A percentile compares a stretch with the other conserved stretches of the same genome.
phyloP scores from a whole-genome alignment of 2,329 filamentous ascomycete species.

The Huntiella decipiens region DNA sequence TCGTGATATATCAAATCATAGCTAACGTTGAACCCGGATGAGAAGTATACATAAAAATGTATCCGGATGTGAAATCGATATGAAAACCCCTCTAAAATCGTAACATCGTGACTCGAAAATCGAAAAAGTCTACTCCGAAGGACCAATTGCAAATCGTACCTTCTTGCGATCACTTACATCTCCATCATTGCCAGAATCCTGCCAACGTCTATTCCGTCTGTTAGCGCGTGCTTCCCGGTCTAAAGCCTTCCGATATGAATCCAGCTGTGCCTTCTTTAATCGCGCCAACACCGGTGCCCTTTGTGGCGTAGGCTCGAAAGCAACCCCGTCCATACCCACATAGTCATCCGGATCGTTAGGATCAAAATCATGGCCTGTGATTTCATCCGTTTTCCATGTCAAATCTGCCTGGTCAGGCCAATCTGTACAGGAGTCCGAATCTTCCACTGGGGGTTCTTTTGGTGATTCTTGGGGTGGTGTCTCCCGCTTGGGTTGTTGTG shows the following conservation, averaged over 20 bases:
- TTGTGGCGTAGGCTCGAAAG: slow-evolving; percentile 44
- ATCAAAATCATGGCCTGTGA: slow-evolving; percentile 38
- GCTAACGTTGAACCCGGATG: neutral
- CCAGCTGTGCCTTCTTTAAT: slow-evolving; percentile 40
- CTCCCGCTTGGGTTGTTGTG: too few species aligned
- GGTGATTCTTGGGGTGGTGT: neutral
- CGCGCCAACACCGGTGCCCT: slow-evolving; percentile 37
- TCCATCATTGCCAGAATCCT: neutral
- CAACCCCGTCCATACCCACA: slow-evolving; percentile 47
- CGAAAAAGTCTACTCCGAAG: neutral
- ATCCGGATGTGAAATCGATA: neutral
- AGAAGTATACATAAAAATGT: neutral
- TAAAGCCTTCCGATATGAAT: slow-evolving; percentile 41
- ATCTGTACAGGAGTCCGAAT: slow-evolving; percentile 14
- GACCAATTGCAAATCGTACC: too few species aligned
- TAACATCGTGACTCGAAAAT: neutral
- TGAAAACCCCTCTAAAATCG: neutral
- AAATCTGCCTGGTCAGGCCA: slow-evolving; percentile 35
- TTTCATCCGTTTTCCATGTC: slow-evolving; percentile 51
- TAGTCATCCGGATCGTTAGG: slow-evolving; percentile 46
- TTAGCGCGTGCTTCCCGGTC: slow-evolving; percentile 37
- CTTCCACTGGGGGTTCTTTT: neutral
- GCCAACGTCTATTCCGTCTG: slow-evolving; percentile 10
- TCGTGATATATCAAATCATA: neutral
- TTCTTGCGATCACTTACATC: too few species aligned